These are phyloP conservation scores for Tetrapisispora namnaoensis DNA, from an alignment of 805 yeast species.

Conservation along the genomic window DNA sequence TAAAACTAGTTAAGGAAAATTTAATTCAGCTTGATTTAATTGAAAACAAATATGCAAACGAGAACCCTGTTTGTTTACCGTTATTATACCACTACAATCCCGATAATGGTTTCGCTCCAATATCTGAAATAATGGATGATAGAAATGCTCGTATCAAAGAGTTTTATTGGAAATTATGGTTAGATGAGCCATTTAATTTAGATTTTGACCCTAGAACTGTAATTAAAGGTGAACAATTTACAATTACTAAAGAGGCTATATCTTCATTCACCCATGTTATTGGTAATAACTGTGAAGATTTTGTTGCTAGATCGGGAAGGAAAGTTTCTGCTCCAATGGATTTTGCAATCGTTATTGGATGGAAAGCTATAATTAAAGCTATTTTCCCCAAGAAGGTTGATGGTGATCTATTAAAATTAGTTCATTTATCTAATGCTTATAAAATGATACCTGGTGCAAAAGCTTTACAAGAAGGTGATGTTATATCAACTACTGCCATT, in stretches of 20 bases:
- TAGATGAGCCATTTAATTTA: constrained; percentile 51
- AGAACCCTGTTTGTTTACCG: constrained; percentile 61
- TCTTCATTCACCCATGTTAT: constrained; percentile 93
- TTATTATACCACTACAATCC: constrained; percentile 74
- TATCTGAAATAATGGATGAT: constrained; percentile 78
- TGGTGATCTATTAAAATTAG: constrained; percentile 89
- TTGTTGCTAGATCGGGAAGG: constrained; percentile 79
- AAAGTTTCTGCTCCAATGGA: constrained; percentile 95
- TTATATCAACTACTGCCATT: constrained; percentile 71
- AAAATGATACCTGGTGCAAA: constrained; percentile 85
- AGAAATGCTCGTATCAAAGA: constrained; percentile 89
- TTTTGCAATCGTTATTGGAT: constrained; percentile 95
- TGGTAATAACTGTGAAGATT: constrained; percentile 95
- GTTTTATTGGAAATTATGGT: constrained; percentile 98
- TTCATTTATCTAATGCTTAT: constrained; percentile 91
- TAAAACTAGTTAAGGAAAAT: constrained; percentile 40
- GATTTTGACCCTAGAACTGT: constrained; percentile 66
- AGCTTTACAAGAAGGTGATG: constrained; percentile 82
- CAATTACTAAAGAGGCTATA: constrained; percentile 66
- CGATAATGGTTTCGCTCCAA: constrained; percentile 90
- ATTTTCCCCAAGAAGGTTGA: constrained; percentile 94
- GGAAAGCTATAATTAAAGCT: constrained; percentile 98
- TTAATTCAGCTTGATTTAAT: constrained; percentile 64
- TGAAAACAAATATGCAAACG: constrained; percentile 81
- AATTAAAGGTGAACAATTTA: constrained; percentile 55